Evolutionary conservation across 176 grass and related monocot genomes (phyloP).

Genomic region (Eremochloa ophiuroides): DNA sequence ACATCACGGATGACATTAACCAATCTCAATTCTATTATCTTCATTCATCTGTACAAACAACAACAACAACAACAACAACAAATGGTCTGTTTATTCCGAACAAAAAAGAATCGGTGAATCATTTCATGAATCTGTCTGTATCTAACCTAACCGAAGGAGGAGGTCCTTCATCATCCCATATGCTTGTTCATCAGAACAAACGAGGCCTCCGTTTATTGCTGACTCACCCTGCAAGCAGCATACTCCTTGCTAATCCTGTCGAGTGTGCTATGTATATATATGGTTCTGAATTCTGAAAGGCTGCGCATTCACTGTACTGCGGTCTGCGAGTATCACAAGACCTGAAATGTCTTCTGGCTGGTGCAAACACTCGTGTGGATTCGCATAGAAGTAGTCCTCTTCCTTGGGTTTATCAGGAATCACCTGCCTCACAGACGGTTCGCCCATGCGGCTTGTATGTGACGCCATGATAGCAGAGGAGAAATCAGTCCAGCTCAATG

Average conservation of each 20-base stretch:
- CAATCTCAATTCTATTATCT: not conserved
- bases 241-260: not conserved
- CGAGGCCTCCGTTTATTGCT: conserved; percentile 27
- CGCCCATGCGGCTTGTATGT: conserved; percentile 69
- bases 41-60: conserved; percentile 24
- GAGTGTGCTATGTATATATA: not conserved
- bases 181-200: conserved; percentile 2
- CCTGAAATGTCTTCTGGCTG: conserved; percentile 40
- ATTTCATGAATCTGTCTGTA: conserved; percentile 4
- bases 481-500: conserved; percentile 70
- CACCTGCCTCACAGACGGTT: conserved; percentile 55
- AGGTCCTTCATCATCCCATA: not conserved
- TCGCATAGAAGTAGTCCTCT: conserved; percentile 94
- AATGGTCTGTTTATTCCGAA: not conserved
- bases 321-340: conserved; percentile 19
- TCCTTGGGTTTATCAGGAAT: conserved; percentile 85
- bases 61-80: not conserved
- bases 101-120: not conserved
- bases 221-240: conserved; percentile 22
- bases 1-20: no score
- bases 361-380: conserved; percentile 80
- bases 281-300: conserved; percentile 40
- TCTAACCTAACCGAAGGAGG: conserved; percentile 19
- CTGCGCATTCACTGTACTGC: not conserved
- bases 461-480: conserved; percentile 60